A percentile compares a stretch with the other conserved stretches of the same genome.
These are phyloP conservation scores for Chalaropsis thielavioides DNA, from an alignment of 2,329 filamentous ascomycete species.

Conservation along the genomic window DNA sequence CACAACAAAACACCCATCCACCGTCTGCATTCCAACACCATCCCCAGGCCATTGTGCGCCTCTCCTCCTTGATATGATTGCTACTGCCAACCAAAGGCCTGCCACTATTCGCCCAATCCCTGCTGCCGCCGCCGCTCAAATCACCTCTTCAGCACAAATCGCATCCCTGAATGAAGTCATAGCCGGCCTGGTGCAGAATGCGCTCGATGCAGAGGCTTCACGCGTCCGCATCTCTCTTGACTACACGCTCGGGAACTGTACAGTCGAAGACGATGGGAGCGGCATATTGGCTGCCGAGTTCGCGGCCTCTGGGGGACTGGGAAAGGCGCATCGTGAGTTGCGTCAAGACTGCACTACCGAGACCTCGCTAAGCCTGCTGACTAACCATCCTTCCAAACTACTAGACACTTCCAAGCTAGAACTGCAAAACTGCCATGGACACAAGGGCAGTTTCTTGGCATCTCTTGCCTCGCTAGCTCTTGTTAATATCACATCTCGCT, in stretches of 20 bases:
- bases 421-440: constrained; percentile 39
- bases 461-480: constrained; percentile 64
- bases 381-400: background rate
- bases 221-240: constrained; percentile 59
- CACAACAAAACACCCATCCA: background rate
- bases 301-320: constrained; percentile 50
- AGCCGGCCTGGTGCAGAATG: constrained; percentile 63
- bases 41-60: background rate
- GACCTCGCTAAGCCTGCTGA: background rate
- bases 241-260: constrained; percentile 59
- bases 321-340: constrained; percentile 53
- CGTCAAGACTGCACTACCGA: background rate
- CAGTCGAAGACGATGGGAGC: constrained; percentile 68
- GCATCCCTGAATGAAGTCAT: constrained; percentile 58
- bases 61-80: background rate
- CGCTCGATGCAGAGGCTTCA: constrained; percentile 62
- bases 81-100: background rate
- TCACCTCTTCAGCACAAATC: constrained; percentile 73
- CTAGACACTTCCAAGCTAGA: constrained; percentile 13
- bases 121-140: constrained; percentile 54
- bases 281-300: constrained; percentile 70
- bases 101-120: constrained; percentile 50
- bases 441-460: constrained; percentile 59
- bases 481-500: constrained; percentile 60
- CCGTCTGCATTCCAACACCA: background rate